These are phyloP conservation scores for Streptanthus diversifolius DNA, from an alignment of 345 rosid species.

Conservation along the genomic window DNA sequence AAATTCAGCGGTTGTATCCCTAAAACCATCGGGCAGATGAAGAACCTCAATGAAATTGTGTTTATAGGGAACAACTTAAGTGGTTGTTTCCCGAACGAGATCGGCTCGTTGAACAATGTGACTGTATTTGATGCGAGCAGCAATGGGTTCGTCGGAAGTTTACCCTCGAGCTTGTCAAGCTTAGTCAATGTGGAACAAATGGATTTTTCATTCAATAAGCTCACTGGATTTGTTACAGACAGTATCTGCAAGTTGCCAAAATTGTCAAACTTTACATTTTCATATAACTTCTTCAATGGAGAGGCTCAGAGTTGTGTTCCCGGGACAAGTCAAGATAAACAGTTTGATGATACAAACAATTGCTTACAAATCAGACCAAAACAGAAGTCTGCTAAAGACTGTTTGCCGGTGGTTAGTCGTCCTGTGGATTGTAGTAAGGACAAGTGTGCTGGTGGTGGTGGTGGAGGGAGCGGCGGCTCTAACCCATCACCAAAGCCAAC, in stretches of 20 bases:
- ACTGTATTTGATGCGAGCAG: constrained; percentile 59
- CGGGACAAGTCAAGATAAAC: constrained; percentile 25
- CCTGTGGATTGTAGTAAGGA: constrained; percentile 54
- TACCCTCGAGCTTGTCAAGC: constrained; percentile 42
- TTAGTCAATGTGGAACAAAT: constrained; percentile 41
- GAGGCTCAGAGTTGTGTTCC: constrained; percentile 50
- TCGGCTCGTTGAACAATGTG: constrained; percentile 48
- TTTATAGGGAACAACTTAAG: constrained; percentile 51
- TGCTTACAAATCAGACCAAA: constrained; percentile 47
- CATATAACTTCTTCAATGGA: constrained; percentile 59
- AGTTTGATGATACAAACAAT: constrained; percentile 45
- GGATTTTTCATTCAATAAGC: constrained; percentile 50
- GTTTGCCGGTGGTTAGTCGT: constrained; percentile 39
- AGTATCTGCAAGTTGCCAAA: constrained; percentile 54
- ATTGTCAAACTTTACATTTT: constrained; percentile 52
- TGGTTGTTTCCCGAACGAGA: constrained; percentile 73
- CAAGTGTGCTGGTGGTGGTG: constrained; percentile 37
- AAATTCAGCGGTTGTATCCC: constrained; percentile 77
- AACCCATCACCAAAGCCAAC: constrained; percentile 32
- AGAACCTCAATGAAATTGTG: constrained; percentile 58
- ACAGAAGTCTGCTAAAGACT: constrained; percentile 41
- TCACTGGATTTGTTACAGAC: constrained; percentile 60
- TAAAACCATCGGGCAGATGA: constrained; percentile 57
- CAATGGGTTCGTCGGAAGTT: constrained; percentile 48
- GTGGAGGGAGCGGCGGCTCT: constrained; percentile 14